Base-by-base conservation (phyloP, 116 monocot species). In the Cymodocea nodosa region DNA sequence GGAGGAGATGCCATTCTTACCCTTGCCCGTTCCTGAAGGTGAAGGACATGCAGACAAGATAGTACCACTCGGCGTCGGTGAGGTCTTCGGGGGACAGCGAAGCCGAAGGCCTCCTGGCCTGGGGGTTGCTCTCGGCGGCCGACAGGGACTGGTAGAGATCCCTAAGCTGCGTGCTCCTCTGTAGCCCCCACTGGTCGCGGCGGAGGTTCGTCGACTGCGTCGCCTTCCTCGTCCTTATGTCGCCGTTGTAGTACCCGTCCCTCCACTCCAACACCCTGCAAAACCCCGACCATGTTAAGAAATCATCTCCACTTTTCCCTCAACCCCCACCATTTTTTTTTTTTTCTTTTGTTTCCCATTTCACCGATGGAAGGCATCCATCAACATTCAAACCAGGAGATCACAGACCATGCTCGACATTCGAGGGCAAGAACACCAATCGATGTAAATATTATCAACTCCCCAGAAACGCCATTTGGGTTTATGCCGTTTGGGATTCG, bases 41-140 rank as follows among this genome's bases (percentile, higher is more conserved):
- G 74, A 81, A 85, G 37, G 84, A 81, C 81, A 85, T 81, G 72
- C 81, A 81, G 25, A 85, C 66, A 37, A 85, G 24, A 72, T 81
- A 85, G 55, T 78, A 85, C 84, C 81, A 85, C 62, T 85, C 84
- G 1, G 62, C 59, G 48, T 85, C 81, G 6, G 78, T 69, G 19
- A 85, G 73, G 63, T 85, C 81, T 62, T 85, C 84, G 6, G 84
- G 84, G 52, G 81, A 85, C 16, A 85, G 49, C 16, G 78, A 75
- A 51, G 73, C 62, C 19, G 75, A 75, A 7, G 80, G 84, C 23
- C 73, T 70, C 51, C 63, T 76, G 17, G 52, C 70, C 4, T 23
- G 70, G 25, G 55, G 73, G 54, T 77, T 71, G 71, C 59, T 60
- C 23, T 77, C 77, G 18, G 74, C 77, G 3, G 74, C 70, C 20